Evolutionary conservation across 257 asterid genomes (phyloP), one percentile per base, ranked within the genome.

Genomic region (Solanum okadae): DNA sequence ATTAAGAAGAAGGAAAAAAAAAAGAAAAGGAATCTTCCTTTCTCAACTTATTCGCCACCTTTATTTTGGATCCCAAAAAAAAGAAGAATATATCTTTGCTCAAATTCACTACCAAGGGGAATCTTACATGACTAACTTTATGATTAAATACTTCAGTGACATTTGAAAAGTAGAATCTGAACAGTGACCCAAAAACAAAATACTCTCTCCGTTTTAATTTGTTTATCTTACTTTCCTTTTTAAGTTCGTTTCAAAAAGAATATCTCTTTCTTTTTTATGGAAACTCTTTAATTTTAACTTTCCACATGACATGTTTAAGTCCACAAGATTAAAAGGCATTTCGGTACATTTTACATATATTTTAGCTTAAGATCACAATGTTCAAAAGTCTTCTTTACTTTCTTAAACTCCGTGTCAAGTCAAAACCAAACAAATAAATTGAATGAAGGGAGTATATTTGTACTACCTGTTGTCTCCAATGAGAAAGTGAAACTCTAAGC

Each of bases 401-500:
- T 63, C 71, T 10, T 63, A 4, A 10, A 10, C 31, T 63, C 15
- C 6, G 7, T 63, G 29, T 25, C 31, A 63, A 63, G 16, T 10
- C 16, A 63, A 63, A 63, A 63, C 71, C 71, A 63, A 12, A 63
- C 31, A 63, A 23, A 63, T 63, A 10, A 63, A 63, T 11, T 63
- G 71, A 63, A 63, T 63, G 33, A 25, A 63, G 16, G 16, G 71
- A 63, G 22, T 27, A 81, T 10, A 23, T n/a, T 38, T 77, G 42
- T 9, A 27, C 25, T 22, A 95, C 99, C 98, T 90, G 92, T 40
- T 72, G 91, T 35, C 93, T 92, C 99, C 99, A 97, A 59, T 93
- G 95, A 63, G 95, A 89, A 88, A 97, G 91, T 35, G 99, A 97
- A 52, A 99, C 95, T 89, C 90, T 88, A 59, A 97, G 98, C 84